These are phyloP conservation scores for Tilletia walkeri DNA, from an alignment of 1,284 basidiomycete genomes.

Conservation along the genomic window DNA sequence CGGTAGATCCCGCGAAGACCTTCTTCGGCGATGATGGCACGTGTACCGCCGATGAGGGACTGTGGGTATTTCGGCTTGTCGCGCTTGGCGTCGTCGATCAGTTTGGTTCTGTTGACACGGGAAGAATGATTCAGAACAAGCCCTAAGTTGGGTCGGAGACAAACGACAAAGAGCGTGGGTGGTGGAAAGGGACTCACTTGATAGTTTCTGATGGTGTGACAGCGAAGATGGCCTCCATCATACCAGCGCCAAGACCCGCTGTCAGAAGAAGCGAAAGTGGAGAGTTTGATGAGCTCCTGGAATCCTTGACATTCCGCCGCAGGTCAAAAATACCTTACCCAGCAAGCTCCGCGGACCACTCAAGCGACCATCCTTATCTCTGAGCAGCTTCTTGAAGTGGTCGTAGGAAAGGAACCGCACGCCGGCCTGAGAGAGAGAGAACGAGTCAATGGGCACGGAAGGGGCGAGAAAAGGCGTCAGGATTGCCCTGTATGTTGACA, in stretches of 20 bases:
- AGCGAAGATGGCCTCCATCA: constrained; percentile 89
- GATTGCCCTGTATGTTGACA: too few species aligned
- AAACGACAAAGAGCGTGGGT: background rate
- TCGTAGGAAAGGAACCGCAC: constrained; percentile 95
- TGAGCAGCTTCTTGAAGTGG: constrained; percentile 79
- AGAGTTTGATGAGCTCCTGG: constrained; percentile 25
- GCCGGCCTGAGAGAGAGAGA: constrained; percentile 63
- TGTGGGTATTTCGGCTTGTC: constrained; percentile 74
- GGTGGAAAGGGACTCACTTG: constrained; percentile 63
- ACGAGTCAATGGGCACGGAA: background rate
- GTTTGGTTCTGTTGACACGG: constrained; percentile 66
- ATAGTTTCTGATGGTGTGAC: constrained; percentile 98
- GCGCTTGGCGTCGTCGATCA: constrained; percentile 89
- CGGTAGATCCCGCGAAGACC: constrained; percentile 78
- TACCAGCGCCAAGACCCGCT: constrained; percentile 91
- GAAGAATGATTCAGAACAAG: background rate
- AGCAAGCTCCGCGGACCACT: constrained; percentile 20
- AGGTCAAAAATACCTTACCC: constrained; percentile 13
- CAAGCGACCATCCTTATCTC: constrained; percentile 61
- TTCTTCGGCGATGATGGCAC: constrained; percentile 77
- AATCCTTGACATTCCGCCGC: background rate
- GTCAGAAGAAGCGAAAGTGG: constrained; percentile 29
- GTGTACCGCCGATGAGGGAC: constrained; percentile 83
- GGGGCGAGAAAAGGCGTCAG: too few species aligned
- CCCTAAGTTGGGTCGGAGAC: background rate